Conservation (phyloP, 2,329 filamentous ascomycete species). For the Ophiostoma perfectum region DNA sequence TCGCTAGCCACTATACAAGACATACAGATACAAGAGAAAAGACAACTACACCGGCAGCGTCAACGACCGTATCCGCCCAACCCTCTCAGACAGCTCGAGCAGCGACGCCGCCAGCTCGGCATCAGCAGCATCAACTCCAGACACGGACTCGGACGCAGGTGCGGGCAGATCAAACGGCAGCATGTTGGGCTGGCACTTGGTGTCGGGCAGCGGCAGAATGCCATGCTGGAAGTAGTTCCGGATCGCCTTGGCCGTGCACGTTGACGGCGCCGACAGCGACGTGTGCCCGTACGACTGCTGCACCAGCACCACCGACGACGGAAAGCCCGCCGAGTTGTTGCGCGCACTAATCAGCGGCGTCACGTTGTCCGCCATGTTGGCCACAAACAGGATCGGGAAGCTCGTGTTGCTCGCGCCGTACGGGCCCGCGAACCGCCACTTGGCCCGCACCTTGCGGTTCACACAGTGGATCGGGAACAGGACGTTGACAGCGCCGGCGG, state of each 20-base stretch:
- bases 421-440: slow-evolving; percentile 37
- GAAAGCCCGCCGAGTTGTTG: slow-evolving; percentile 25
- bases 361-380: slow-evolving; percentile 42
- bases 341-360: slow-evolving; percentile 40
- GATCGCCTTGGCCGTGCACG: slow-evolving; percentile 41
- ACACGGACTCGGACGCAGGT: neutral
- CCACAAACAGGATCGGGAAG: slow-evolving; percentile 42
- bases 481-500: slow-evolving; percentile 42
- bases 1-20: neutral
- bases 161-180: slow-evolving; percentile 22
- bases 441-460: slow-evolving; percentile 36
- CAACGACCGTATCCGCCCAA: neutral
- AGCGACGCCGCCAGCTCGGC: slow-evolving; percentile 14
- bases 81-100: slow-evolving; percentile 14
- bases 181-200: slow-evolving; percentile 23
- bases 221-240: slow-evolving; percentile 44
- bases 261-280: slow-evolving; percentile 41
- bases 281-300: slow-evolving; percentile 48
- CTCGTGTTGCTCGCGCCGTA: slow-evolving; percentile 33
- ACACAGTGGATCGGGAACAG: slow-evolving; percentile 40
- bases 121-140: neutral
- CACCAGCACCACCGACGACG: slow-evolving; percentile 41
- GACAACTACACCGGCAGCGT: neutral
- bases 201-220: slow-evolving; percentile 35
- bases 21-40: neutral